Conservation (phyloP, 192 early-diverging fungal species). For the Umbelopsis isabellina region DNA sequence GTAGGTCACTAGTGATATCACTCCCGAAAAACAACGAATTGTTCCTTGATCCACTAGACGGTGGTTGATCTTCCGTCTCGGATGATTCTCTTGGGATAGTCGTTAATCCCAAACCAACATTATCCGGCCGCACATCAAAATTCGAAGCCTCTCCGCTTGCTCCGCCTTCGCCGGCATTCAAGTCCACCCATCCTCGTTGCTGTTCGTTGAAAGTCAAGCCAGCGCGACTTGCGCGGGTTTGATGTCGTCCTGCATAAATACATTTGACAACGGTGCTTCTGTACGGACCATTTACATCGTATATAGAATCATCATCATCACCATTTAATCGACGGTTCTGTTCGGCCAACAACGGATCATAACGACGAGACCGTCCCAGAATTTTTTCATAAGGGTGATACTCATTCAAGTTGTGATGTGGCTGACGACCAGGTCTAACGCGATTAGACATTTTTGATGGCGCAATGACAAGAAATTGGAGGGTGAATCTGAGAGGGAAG, state of each 20-base stretch:
- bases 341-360: background rate
- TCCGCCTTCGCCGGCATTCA: background rate
- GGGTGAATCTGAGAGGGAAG: background rate
- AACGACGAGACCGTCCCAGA: slow-evolving; percentile 10
- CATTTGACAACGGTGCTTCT: background rate
- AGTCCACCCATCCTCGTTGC: slow-evolving; percentile 12
- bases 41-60: slow-evolving; percentile 9
- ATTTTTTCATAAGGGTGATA: background rate
- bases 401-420: background rate
- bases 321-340: background rate
- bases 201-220: background rate
- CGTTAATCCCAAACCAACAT: slow-evolving; percentile 5
- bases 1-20: background rate
- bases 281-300: background rate
- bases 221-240: slow-evolving; percentile 3
- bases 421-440: slow-evolving; percentile 1
- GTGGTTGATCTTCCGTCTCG: slow-evolving; percentile 16
- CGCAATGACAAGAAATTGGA: background rate
- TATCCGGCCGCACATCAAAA: background rate
- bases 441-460: slow-evolving; percentile 4
- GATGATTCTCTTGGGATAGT: slow-evolving; percentile 16
- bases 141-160: background rate
- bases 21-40: slow-evolving; percentile 14
- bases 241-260: background rate
- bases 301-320: background rate